Evolutionary conservation across 2,329 filamentous ascomycete genomes (phyloP).

Genomic region (Penicillium sclerotiorum): DNA sequence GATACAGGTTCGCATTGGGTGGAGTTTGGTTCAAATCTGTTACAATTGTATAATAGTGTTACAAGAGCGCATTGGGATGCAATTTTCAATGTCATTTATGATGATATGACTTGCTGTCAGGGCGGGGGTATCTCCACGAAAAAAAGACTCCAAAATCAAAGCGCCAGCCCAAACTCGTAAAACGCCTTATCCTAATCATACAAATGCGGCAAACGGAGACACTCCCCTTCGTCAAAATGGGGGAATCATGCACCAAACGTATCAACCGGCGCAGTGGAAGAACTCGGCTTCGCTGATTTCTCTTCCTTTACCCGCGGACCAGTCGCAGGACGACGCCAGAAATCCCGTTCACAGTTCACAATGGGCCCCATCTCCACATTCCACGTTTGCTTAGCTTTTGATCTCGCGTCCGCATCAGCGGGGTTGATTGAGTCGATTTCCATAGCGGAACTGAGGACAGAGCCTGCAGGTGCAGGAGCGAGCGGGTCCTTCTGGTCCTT

Average conservation of each 20-base stretch:
- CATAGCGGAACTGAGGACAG: conserved; percentile 24
- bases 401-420: conserved; percentile 31
- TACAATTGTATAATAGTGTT: conserved; percentile 1
- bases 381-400: conserved; percentile 29
- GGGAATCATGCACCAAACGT: neutral
- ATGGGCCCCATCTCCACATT: conserved; percentile 50
- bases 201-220: neutral
- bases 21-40: conserved; percentile 16
- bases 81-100: neutral
- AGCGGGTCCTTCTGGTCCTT: conserved; percentile 30
- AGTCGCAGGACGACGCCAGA: conserved; percentile 55
- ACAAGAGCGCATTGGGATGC: conserved; percentile 8
- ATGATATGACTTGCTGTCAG: conserved; percentile 18
- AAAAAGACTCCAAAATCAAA: conserved; percentile 22
- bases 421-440: conserved; percentile 31
- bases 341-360: conserved; percentile 63
- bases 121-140: conserved; percentile 39
- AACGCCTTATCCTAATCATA: conserved; percentile 17
- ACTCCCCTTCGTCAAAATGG: neutral
- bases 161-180: conserved; percentile 18
- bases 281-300: conserved; percentile 24
- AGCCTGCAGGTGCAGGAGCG: conserved; percentile 1
- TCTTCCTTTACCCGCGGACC: conserved; percentile 40
- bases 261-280: conserved; percentile 11
- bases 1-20: conserved; percentile 15